phyloP scores from a whole-genome alignment of 1,139 yeast species.

The Lizanozyma gosingica region DNA sequence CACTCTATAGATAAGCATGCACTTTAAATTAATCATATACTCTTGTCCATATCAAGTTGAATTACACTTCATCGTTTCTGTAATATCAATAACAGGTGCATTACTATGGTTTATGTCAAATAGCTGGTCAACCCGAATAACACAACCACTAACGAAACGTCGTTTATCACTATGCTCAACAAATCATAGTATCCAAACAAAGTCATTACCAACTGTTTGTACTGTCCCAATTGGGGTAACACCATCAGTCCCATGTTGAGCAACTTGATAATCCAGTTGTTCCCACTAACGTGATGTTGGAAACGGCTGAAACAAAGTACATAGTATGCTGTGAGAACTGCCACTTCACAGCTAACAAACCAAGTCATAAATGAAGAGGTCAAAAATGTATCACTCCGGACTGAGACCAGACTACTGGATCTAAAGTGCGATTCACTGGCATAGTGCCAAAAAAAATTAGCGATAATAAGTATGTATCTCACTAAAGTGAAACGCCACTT shows the following conservation, averaged over 20 bases:
- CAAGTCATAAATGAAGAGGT: slow-evolving; percentile 17
- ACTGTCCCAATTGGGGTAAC: slow-evolving; percentile 25
- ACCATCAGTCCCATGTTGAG: slow-evolving; percentile 26
- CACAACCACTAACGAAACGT: slow-evolving; percentile 28
- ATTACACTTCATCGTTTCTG: no score
- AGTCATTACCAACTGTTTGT: slow-evolving; percentile 20
- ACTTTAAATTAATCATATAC: no score
- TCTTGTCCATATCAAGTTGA: no score
- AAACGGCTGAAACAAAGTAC: slow-evolving; percentile 20
- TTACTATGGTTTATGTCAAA: no score
- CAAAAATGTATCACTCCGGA: slow-evolving; percentile 16
- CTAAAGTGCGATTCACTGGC: slow-evolving; percentile 6
- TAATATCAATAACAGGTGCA: no score
- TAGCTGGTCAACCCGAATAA: slow-evolving; percentile 31
- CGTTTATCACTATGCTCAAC: slow-evolving; percentile 29
- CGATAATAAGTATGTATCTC: slow-evolving; percentile 18
- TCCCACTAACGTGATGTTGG: slow-evolving; percentile 16
- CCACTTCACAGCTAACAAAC: slow-evolving; percentile 27
- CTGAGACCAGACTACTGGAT: slow-evolving; percentile 24
- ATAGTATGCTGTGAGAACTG: slow-evolving; percentile 26
- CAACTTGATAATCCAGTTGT: slow-evolving; percentile 21
- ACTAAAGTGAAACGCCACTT: slow-evolving; percentile 24
- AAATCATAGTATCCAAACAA: slow-evolving; percentile 32
- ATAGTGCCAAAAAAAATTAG: slow-evolving; percentile 31
- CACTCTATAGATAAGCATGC: no score